A percentile compares a stretch with the other conserved stretches of the same genome.
Evolutionary conservation across 2,329 filamentous ascomycete genomes (phyloP).

Genomic region (Xylaria hypoxylon): DNA sequence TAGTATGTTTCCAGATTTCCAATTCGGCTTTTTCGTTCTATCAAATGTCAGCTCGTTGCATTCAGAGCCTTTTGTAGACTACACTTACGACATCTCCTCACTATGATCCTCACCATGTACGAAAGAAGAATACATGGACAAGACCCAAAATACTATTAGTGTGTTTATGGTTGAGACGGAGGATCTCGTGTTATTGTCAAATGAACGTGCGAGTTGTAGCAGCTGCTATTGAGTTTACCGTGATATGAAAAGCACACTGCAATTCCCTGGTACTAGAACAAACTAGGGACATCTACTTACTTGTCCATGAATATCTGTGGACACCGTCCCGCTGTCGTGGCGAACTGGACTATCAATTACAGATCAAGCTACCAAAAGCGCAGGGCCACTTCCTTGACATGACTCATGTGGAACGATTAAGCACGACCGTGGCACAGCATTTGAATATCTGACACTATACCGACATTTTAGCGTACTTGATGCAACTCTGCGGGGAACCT

Average conservation of each 20-base stretch:
- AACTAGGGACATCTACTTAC: background rate
- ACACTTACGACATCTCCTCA: background rate
- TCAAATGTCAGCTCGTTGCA: background rate
- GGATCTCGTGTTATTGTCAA: background rate
- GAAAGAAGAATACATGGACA: background rate
- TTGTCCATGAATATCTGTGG: background rate
- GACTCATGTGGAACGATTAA: background rate
- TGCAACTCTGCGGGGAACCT: slow-evolving; percentile 6
- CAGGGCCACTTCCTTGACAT: background rate
- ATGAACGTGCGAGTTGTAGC: background rate
- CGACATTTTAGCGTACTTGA: background rate
- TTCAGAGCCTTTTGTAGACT: background rate
- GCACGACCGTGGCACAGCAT: background rate
- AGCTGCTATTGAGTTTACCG: too few species aligned
- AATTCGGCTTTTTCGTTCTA: background rate
- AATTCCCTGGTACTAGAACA: too few species aligned
- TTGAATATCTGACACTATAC: background rate
- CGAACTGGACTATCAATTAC: background rate
- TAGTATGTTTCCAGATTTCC: background rate
- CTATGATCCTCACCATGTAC: background rate
- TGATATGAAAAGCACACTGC: background rate
- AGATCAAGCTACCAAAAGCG: background rate
- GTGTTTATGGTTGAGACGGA: background rate
- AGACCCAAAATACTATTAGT: background rate
- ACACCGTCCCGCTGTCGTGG: background rate